Base-by-base conservation (phyloP, 2,329 filamentous ascomycete species). In the Colletotrichum liriopes region DNA sequence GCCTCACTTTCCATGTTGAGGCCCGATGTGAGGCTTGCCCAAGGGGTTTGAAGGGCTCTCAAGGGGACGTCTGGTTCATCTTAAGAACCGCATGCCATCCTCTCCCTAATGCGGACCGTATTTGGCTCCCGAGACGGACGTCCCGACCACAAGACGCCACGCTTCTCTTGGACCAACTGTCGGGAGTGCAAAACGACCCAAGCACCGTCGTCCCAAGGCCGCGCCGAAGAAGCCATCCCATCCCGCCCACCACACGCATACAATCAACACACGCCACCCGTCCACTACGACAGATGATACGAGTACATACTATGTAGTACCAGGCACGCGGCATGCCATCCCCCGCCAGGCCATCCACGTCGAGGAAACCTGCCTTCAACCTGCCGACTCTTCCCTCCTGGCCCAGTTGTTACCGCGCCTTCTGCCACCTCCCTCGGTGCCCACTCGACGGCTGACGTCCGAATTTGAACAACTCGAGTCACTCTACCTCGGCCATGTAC, bases 71-170 rank as follows among this genome's bases (percentile, higher is more conserved):
- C 45, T 54, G 29, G 37, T 64, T 64, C 69, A 45, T 69, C 59
- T 72, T 72, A 72, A 69, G 64, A 71, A 72, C 39, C 62, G 32
- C 29, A 51, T 51, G 41, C 65, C 58, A n/a, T 37, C 20, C 47
- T 43, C 69, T 67, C 66, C 52, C 23, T 41, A 52, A 45, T 35
- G 58, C 65, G 18, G 52, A 37, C 65, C 65, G 65, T 64, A 60
- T 55, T 49, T 54, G 65, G 69, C 45, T 69, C 23, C 51, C 65
- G 59, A 23, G 52, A 64, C 61, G 59, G 51, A 52, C 14, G 29
- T 51, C 20, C 37, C 11, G 5, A n/a, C 23, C 23, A 39, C n/a
- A 39, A 45, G 18, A 32, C 43, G 59, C 43, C 59, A 23, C n/a
- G 41, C 56, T 60, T 32, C 12, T 55, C 29, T 32, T 20, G 26